Evolutionary conservation across 768 basidiomycete genomes (phyloP).

Genomic region (Trametes coccinea): DNA sequence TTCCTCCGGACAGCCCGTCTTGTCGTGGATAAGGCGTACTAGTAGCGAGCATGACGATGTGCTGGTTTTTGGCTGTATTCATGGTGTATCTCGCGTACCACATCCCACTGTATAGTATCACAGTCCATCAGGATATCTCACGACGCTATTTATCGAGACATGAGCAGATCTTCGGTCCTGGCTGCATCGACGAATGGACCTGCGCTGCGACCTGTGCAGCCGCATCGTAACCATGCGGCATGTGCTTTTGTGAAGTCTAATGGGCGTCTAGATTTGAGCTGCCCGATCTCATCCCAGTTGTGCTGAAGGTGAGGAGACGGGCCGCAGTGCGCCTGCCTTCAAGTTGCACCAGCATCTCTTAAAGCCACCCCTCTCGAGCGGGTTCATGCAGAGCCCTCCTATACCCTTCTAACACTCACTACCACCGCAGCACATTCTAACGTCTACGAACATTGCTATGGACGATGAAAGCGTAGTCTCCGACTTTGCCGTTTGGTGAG

Average conservation of each 20-base stretch:
- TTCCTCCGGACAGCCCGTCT: conserved; percentile 40
- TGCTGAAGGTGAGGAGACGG: conserved; percentile 7
- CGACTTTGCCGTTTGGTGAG: conserved; percentile 25
- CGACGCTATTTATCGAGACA: neutral
- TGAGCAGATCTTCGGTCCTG: neutral
- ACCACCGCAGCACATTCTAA: neutral
- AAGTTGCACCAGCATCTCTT: conserved; percentile 3
- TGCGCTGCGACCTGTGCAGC: neutral
- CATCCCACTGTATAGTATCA: neutral
- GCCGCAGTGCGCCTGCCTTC: conserved; percentile 7
- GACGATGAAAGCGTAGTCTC: conserved; percentile 21
- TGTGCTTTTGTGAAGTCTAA: conserved; percentile 7
- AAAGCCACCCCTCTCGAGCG: neutral
- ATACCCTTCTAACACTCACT: conserved; percentile 2
- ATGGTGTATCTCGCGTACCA: neutral
- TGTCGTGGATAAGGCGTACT: conserved; percentile 15
- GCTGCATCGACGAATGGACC: neutral
- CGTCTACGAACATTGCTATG: conserved; percentile 13
- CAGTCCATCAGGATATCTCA: neutral
- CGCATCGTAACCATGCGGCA: neutral
- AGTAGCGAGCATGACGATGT: neutral
- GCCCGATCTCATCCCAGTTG: conserved; percentile 14
- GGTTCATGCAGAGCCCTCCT: conserved; percentile 13
- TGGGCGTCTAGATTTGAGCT: conserved; percentile 6
- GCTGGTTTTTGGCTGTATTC: neutral